phyloP scores from a whole-genome alignment of 352 stramenopile genomes.

The Phytophthora palmivora region DNA sequence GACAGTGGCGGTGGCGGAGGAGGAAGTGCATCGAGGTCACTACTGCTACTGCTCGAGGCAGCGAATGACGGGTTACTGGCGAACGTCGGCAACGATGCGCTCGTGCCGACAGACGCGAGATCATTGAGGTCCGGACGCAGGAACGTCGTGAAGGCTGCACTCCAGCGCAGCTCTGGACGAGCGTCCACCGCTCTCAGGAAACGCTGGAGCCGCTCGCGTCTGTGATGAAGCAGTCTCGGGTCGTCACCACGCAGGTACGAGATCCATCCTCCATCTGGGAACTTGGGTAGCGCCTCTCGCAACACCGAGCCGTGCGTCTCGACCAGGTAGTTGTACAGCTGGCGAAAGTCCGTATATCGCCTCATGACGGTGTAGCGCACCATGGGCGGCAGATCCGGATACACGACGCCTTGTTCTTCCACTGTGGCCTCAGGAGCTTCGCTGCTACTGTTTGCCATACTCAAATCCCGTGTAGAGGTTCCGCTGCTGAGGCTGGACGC shows the following conservation, averaged over 20 bases:
- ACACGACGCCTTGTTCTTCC: constrained; percentile 27
- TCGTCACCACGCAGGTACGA: constrained; percentile 81
- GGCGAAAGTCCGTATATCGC: constrained; percentile 81
- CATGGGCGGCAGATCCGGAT: constrained; percentile 63
- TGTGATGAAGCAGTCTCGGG: constrained; percentile 70
- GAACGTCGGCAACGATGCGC: constrained; percentile 30
- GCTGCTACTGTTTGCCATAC: not conserved
- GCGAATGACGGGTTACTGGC: constrained; percentile 33
- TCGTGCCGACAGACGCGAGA: constrained; percentile 28
- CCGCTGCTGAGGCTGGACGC: constrained; percentile 31
- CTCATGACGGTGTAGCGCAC: constrained; percentile 85
- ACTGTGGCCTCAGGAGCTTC: not conserved
- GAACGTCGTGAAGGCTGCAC: constrained; percentile 64
- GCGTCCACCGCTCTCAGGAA: constrained; percentile 72
- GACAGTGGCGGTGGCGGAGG: constrained; percentile 26
- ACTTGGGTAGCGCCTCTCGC: constrained; percentile 60
- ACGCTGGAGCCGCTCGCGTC: constrained; percentile 64
- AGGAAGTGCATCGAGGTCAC: constrained; percentile 28
- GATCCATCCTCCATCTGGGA: constrained; percentile 73
- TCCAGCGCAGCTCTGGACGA: constrained; percentile 65
- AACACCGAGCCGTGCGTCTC: constrained; percentile 53
- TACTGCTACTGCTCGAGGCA: constrained; percentile 31
- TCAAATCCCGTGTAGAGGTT: constrained; percentile 10
- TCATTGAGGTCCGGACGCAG: constrained; percentile 64
- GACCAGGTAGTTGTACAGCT: constrained; percentile 65